A percentile compares a stretch with the other conserved stretches of the same genome.
Evolutionary conservation across 2,329 filamentous ascomycete species (phyloP).

Genomic region (Xylaria sp.): DNA sequence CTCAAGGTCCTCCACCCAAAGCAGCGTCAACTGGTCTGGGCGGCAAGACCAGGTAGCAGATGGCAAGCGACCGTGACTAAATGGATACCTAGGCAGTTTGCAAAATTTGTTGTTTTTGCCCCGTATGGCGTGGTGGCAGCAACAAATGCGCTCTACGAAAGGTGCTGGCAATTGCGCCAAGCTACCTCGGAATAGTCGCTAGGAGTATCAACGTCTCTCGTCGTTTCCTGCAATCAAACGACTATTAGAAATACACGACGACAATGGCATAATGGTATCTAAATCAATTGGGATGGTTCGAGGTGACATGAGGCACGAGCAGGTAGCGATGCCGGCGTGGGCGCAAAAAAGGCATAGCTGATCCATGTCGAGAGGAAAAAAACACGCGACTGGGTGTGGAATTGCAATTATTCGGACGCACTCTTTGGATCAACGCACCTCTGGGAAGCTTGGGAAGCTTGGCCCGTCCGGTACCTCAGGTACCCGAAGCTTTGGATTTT

Average conservation of each 20-base stretch:
- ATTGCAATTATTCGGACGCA: not conserved
- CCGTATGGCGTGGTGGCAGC: not conserved
- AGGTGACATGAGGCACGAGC: not conserved
- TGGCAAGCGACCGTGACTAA: conserved; percentile 11
- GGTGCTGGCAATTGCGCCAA: conserved; percentile 3
- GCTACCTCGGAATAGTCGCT: conserved; percentile 1
- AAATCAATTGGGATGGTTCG: not conserved
- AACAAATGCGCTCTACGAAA: conserved; percentile 8
- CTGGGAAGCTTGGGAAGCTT: no score
- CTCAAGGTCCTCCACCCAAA: conserved; percentile 9
- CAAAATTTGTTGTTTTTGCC: not conserved
- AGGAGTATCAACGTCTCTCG: not conserved
- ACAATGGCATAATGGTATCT: conserved; percentile 2
- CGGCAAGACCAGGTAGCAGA: conserved; percentile 1
- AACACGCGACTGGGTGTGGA: conserved; percentile 9
- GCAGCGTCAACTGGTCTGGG: conserved; percentile 8
- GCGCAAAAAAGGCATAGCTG: conserved; percentile 3
- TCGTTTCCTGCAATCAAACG: conserved; percentile 21
- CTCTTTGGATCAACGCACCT: not conserved
- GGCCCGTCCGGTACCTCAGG: not conserved
- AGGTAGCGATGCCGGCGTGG: not conserved
- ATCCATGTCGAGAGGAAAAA: conserved; percentile 11
- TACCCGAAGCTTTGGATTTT: no score
- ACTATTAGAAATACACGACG: conserved; percentile 22
- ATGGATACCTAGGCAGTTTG: not conserved